Percentiles rank a stretch among this genome's conserved stretches.
phyloP scores from a whole-genome alignment of 164 flowering plant species.

The Echeveria elegans region DNA sequence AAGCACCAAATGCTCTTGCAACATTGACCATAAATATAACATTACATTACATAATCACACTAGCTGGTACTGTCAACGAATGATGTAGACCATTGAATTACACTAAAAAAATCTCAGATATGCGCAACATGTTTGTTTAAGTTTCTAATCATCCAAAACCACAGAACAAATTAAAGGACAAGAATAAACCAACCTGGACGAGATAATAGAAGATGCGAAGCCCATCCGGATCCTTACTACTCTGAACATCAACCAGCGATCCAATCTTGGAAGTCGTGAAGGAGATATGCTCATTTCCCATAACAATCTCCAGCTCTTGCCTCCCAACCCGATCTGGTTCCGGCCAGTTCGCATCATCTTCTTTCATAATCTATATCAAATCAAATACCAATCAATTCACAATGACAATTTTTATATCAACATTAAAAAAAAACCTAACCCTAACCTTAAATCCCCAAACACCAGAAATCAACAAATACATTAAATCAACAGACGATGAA shows the following conservation, averaged over 20 bases:
- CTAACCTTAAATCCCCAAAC: neutral
- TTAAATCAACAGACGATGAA: neutral
- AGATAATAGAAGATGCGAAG: conserved; percentile 97
- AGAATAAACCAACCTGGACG: conserved; percentile 52
- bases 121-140: too few species aligned
- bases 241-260: conserved; percentile 89
- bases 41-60: neutral
- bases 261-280: conserved; percentile 97
- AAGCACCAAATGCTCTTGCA: neutral
- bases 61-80: neutral
- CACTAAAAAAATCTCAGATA: too few species aligned
- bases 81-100: too few species aligned
- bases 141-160: too few species aligned
- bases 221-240: conserved; percentile 95
- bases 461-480: neutral
- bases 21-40: neutral
- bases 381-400: neutral
- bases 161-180: too few species aligned
- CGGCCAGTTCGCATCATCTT: conserved; percentile 93
- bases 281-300: conserved; percentile 96
- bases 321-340: conserved; percentile 90
- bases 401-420: neutral
- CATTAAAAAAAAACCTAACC: neutral
- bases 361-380: conserved; percentile 72
- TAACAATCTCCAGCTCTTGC: conserved; percentile 96